Evolutionary conservation across 257 asterid species (phyloP).

Genomic region (Forsythia viridissima): DNA sequence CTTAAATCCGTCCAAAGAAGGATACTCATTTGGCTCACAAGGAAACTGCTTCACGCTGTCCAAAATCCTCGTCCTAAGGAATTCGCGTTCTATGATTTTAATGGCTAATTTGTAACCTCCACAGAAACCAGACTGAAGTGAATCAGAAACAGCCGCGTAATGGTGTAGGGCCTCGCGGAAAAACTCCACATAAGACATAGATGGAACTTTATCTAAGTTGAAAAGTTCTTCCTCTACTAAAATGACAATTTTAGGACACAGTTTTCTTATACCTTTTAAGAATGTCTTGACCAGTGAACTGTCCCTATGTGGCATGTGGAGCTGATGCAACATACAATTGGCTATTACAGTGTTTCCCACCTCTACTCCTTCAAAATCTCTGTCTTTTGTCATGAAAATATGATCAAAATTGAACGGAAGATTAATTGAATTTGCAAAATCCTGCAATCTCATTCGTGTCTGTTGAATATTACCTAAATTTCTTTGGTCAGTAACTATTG

Average conservation of each 20-base stretch:
- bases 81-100: conserved; percentile 36
- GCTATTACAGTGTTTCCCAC: conserved; percentile 26
- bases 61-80: conserved; percentile 29
- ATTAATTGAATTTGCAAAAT: conserved; percentile 41
- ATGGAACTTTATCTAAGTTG: conserved; percentile 19
- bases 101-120: conserved; percentile 30
- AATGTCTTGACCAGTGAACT: conserved; percentile 27
- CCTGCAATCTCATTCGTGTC: conserved; percentile 37
- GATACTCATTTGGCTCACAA: conserved; percentile 17
- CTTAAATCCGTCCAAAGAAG: conserved; percentile 31
- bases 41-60: conserved; percentile 36
- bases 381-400: conserved; percentile 24
- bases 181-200: conserved; percentile 34
- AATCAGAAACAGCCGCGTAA: conserved; percentile 36
- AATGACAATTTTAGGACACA: conserved; percentile 34
- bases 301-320: conserved; percentile 37
- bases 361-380: conserved; percentile 26
- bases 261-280: conserved; percentile 35
- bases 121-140: conserved; percentile 32
- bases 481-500: conserved; percentile 18
- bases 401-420: conserved; percentile 36
- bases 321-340: conserved; percentile 44
- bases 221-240: conserved; percentile 41
- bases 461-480: not conserved
- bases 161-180: conserved; percentile 39